phyloP scores from a whole-genome alignment of 345 rosid genomes.

The Lumnitzera littorea region DNA sequence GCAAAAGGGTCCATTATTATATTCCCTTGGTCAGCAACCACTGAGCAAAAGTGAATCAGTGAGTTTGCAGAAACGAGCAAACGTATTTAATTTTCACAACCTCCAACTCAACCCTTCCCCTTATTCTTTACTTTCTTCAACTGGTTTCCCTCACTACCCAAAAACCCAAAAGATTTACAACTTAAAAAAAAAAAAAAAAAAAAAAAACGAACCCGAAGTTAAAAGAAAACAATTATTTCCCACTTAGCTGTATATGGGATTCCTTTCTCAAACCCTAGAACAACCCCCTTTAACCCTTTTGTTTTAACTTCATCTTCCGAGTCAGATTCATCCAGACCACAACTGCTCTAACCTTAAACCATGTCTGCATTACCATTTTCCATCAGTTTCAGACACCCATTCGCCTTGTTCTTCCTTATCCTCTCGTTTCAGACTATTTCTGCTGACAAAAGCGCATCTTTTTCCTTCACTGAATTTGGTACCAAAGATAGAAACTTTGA shows the following conservation, averaged over 20 bases:
- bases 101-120: slow-evolving; percentile 21
- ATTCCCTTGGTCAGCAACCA: slow-evolving; percentile 43
- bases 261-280: slow-evolving; percentile 1
- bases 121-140: slow-evolving; percentile 20
- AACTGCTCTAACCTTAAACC: too few species aligned
- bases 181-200: too few species aligned
- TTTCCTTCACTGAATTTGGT: slow-evolving; percentile 36
- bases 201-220: too few species aligned
- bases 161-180: slow-evolving; percentile 7
- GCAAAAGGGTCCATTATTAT: slow-evolving; percentile 26
- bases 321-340: too few species aligned
- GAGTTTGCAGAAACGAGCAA: slow-evolving; percentile 30
- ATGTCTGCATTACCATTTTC: too few species aligned
- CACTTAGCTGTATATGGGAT: neutral
- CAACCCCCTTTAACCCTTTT: neutral
- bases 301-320: neutral
- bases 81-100: slow-evolving; percentile 47
- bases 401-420: slow-evolving; percentile 19
- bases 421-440: slow-evolving; percentile 23
- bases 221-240: neutral
- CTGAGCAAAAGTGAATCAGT: slow-evolving; percentile 26
- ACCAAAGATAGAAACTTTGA: slow-evolving; percentile 41
- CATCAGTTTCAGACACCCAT: neutral
- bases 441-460: slow-evolving; percentile 38
- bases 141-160: slow-evolving; percentile 17